Evolutionary conservation across 441 rosid species (phyloP).

Genomic region (Gossypium laxum): DNA sequence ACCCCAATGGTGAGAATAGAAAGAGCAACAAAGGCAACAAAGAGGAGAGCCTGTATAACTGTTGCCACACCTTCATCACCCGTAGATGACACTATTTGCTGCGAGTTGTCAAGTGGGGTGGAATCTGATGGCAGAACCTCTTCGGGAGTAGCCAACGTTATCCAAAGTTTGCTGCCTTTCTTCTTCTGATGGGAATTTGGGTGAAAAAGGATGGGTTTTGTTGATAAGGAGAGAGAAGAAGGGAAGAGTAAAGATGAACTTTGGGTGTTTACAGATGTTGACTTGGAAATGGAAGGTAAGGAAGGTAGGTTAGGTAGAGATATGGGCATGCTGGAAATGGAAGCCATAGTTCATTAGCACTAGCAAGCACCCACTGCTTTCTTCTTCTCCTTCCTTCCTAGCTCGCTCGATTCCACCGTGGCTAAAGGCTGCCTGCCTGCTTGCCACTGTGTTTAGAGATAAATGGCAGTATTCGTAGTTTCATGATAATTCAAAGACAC

Average conservation of each 20-base stretch:
- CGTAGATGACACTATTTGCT: conserved; percentile 27
- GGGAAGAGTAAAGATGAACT: not conserved
- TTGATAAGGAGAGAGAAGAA: conserved; percentile 19
- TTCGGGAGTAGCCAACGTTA: conserved; percentile 35
- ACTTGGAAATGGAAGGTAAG: conserved; percentile 21
- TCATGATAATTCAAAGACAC: not conserved
- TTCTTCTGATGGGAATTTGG: conserved; percentile 12
- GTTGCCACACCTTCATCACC: conserved; percentile 40
- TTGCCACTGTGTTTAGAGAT: conserved; percentile 16
- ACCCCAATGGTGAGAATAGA: conserved; percentile 75
- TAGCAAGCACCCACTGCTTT: not conserved
- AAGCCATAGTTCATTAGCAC: conserved; percentile 28
- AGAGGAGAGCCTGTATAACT: conserved; percentile 44
- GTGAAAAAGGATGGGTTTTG: conserved; percentile 14
- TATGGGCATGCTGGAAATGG: conserved; percentile 19
- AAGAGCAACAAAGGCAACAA: conserved; percentile 52
- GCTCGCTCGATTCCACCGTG: conserved; percentile 3
- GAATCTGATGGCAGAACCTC: conserved; percentile 29
- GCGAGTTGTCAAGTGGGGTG: conserved; percentile 24
- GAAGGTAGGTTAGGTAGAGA: conserved; percentile 22
- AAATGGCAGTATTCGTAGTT: conserved; percentile 10
- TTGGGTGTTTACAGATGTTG: conserved; percentile 16
- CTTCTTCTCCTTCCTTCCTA: conserved; percentile 17
- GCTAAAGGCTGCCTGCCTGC: not conserved
- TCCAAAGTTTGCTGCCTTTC: conserved; percentile 25